Evolutionary conservation across 176 grass and related monocot species (phyloP).

Genomic region (Alloteropsis semialata): DNA sequence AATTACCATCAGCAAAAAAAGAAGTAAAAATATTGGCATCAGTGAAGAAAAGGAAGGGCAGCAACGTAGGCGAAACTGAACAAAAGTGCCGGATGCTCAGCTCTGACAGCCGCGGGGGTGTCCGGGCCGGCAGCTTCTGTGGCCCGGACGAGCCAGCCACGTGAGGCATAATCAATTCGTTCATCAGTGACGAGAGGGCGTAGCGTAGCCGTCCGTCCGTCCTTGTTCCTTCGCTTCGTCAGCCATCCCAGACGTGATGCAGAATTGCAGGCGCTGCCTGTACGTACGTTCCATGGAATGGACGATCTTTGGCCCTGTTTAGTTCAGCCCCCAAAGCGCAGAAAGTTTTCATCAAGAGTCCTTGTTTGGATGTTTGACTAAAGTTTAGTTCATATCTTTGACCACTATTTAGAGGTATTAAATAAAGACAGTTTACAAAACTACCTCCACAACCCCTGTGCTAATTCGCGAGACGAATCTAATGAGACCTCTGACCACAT

Average conservation of each 20-base stretch:
- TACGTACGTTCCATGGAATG: neutral
- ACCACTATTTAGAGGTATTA: neutral
- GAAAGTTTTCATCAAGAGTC: too few species aligned
- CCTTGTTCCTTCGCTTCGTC: neutral
- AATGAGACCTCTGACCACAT: too few species aligned
- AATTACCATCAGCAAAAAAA: too few species aligned
- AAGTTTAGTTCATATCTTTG: too few species aligned
- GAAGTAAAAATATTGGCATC: neutral
- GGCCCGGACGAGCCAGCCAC: neutral
- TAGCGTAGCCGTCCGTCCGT: neutral
- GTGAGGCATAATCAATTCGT: neutral
- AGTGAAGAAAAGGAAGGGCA: neutral
- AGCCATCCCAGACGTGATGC: too few species aligned
- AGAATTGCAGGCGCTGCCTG: neutral
- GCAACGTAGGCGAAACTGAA: neutral
- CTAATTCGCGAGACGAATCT: too few species aligned
- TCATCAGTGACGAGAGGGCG: neutral
- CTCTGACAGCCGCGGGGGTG: neutral
- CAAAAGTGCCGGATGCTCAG: neutral
- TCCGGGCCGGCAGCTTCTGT: neutral
- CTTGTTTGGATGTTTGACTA: too few species aligned
- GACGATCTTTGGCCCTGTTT: too few species aligned
- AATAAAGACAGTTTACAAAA: too few species aligned
- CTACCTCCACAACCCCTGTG: too few species aligned
- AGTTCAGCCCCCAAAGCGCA: too few species aligned